Evolutionary conservation across 164 flowering plant genomes (phyloP).

Genomic region (Umbilicus rupestris): DNA sequence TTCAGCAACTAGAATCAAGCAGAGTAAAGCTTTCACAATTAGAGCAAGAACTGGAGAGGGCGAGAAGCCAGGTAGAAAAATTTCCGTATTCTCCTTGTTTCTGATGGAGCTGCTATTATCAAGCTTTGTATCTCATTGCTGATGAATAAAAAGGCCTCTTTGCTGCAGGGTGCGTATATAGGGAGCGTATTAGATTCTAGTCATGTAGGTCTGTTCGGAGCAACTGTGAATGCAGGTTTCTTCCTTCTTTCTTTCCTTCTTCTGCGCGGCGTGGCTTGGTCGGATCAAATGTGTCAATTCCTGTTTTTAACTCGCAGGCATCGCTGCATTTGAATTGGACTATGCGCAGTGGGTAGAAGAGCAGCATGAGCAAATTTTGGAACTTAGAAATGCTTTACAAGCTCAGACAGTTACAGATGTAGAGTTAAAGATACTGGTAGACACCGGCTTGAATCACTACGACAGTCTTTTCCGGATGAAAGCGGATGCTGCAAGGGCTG

Average conservation of each 20-base stretch:
- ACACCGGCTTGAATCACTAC: slow-evolving; percentile 39
- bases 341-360: slow-evolving; percentile 49
- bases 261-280: not conserved
- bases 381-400: slow-evolving; percentile 37
- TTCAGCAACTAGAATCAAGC: slow-evolving; percentile 51
- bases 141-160: slow-evolving; percentile 8
- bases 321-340: slow-evolving; percentile 42
- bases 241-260: not conserved
- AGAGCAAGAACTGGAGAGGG: slow-evolving; percentile 43
- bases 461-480: slow-evolving; percentile 42
- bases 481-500: slow-evolving; percentile 43
- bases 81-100: not conserved
- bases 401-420: slow-evolving; percentile 21
- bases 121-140: slow-evolving; percentile 5
- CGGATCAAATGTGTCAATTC: not conserved
- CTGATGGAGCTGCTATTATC: not conserved
- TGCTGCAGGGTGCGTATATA: slow-evolving; percentile 30
- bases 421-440: slow-evolving; percentile 38
- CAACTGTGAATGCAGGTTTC: slow-evolving; percentile 33
- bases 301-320: slow-evolving; percentile 20
- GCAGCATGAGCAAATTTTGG: slow-evolving; percentile 27
- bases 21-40: slow-evolving; percentile 42
- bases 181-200: slow-evolving; percentile 21
- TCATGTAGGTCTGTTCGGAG: slow-evolving; percentile 20
- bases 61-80: slow-evolving; percentile 34